A percentile compares a stretch with the other conserved stretches of the same genome.
phyloP scores from a whole-genome alignment of 805 yeast genomes.

The Suhomyces kilbournensis region DNA sequence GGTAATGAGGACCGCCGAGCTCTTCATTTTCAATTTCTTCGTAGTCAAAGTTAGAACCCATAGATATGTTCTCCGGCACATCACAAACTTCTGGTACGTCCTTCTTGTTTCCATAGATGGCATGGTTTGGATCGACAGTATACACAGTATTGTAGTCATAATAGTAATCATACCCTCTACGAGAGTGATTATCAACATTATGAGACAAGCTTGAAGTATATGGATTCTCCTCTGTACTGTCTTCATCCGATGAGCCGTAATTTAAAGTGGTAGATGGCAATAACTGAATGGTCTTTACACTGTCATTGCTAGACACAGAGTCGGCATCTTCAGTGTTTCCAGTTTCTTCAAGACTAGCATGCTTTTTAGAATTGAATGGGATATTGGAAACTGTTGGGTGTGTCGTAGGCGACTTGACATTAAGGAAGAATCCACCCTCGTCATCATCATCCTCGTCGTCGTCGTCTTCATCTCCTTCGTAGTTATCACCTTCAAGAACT shows the following conservation, averaged over 20 bases:
- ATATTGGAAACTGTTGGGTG: slow-evolving; percentile 20
- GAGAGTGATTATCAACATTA: slow-evolving; percentile 58
- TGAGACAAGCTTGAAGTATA: slow-evolving; percentile 61
- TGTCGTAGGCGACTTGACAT: slow-evolving; percentile 45
- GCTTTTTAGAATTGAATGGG: not conserved
- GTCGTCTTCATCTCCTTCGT: slow-evolving; percentile 18
- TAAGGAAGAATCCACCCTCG: slow-evolving; percentile 67
- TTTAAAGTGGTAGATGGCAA: slow-evolving; percentile 87
- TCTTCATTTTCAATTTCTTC: slow-evolving; percentile 31
- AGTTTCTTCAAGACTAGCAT: slow-evolving; percentile 4
- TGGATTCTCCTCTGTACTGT: slow-evolving; percentile 56
- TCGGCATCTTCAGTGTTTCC: slow-evolving; percentile 24
- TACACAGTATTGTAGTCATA: slow-evolving; percentile 81
- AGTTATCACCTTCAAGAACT: slow-evolving; percentile 5
- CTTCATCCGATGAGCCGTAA: slow-evolving; percentile 62
- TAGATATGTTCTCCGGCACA: slow-evolving; percentile 44
- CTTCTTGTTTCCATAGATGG: slow-evolving; percentile 29
- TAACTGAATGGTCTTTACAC: slow-evolving; percentile 54
- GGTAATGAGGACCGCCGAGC: not conserved
- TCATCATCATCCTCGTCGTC: slow-evolving; percentile 52
- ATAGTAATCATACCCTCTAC: slow-evolving; percentile 71
- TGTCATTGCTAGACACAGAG: slow-evolving; percentile 27
- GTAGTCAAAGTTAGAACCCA: slow-evolving; percentile 40
- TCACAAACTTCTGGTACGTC: slow-evolving; percentile 42
- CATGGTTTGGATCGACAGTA: slow-evolving; percentile 47